Conservation (phyloP, 352 stramenopile species). For the Globisporangium apiculatum region DNA sequence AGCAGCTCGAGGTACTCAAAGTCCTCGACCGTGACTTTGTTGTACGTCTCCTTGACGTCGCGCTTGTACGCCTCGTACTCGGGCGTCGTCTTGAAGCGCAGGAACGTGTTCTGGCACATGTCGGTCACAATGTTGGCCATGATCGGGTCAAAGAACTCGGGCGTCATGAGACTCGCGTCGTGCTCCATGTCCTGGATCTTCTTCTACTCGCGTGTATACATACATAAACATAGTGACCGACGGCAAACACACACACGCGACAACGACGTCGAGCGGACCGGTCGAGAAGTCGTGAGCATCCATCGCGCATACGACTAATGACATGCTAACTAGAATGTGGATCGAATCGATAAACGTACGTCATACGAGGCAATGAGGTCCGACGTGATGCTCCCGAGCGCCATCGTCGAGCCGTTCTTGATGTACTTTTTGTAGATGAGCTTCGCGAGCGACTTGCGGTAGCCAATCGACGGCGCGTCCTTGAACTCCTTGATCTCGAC, state of each 20-base stretch:
- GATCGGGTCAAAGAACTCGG: conserved; percentile 65
- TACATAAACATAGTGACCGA: neutral
- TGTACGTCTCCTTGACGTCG: conserved; percentile 82
- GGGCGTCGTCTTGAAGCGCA: conserved; percentile 63
- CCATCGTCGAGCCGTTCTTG: conserved; percentile 66
- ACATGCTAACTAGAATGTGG: neutral
- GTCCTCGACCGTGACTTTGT: conserved; percentile 77
- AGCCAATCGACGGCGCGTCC: conserved; percentile 53
- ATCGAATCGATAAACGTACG: conserved; percentile 19
- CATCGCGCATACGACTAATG: too few relatives aligned
- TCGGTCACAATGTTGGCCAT: conserved; percentile 64
- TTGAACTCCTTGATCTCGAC: conserved; percentile 82
- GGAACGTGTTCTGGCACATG: conserved; percentile 78
- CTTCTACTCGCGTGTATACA: conserved; percentile 28
- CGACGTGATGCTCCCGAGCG: conserved; percentile 63
- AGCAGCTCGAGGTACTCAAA: conserved; percentile 84
- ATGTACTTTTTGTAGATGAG: conserved; percentile 86
- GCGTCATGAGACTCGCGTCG: conserved; percentile 31
- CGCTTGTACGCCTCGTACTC: conserved; percentile 73
- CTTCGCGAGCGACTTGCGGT: conserved; percentile 69
- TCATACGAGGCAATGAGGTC: conserved; percentile 66
- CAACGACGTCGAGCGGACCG: too few relatives aligned
- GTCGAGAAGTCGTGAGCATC: too few relatives aligned
- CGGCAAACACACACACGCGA: too few relatives aligned
- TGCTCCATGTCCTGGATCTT: conserved; percentile 46